A percentile compares a stretch with the other conserved stretches of the same genome.
phyloP scores from a whole-genome alignment of 352 stramenopile species.

The Globisporangium recalcitrans region DNA sequence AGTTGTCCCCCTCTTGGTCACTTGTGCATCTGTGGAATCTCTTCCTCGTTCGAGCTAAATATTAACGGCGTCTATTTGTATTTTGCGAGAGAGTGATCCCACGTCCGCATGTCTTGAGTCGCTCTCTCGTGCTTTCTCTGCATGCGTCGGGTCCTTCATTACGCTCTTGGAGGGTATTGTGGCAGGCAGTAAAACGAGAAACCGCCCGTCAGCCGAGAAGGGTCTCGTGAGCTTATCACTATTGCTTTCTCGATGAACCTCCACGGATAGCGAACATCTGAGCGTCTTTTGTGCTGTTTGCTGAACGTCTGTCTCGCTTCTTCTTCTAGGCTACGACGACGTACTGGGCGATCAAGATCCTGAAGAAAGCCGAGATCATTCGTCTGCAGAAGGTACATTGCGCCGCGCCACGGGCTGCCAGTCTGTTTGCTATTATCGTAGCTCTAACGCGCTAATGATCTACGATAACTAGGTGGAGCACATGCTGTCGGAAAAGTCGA shows the following conservation, averaged over 20 bases:
- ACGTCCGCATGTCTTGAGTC: background rate
- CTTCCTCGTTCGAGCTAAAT: background rate
- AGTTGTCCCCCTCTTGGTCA: no score
- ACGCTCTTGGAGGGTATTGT: conserved; percentile 6
- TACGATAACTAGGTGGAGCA: conserved; percentile 86
- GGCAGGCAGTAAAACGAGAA: conserved; percentile 9
- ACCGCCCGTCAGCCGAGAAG: background rate
- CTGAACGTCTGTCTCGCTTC: background rate
- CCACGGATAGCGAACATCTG: no score
- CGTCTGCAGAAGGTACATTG: conserved; percentile 86
- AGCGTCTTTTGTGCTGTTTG: background rate
- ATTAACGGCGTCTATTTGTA: conserved; percentile 9
- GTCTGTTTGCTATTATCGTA: background rate
- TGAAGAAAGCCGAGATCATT: conserved; percentile 97
- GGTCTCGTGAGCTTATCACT: no score
- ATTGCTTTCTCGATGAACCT: no score
- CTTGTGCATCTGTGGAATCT: background rate
- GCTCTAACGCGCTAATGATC: background rate
- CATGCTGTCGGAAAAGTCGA: conserved; percentile 96
- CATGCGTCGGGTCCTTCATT: conserved; percentile 9
- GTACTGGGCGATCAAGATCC: conserved; percentile 96
- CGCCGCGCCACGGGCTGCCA: background rate
- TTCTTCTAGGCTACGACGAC: conserved; percentile 67
- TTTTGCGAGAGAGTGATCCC: background rate
- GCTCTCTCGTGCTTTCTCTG: no score